phyloP scores from a whole-genome alignment of 2,329 filamentous ascomycete species.

The Fusarium multiceps region DNA sequence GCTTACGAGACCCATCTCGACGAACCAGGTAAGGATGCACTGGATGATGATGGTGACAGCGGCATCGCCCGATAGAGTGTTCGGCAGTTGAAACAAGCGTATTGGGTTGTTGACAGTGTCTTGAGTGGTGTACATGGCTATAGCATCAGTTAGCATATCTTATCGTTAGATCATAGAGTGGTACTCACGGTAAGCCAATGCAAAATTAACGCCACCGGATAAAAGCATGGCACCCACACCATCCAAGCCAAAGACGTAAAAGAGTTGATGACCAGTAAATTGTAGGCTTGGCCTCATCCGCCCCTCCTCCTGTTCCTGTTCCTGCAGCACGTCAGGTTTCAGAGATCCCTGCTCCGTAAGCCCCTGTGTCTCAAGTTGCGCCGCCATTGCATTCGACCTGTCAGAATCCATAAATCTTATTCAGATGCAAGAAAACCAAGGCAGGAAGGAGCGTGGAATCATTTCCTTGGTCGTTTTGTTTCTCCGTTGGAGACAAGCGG shows the following conservation, averaged over 20 bases:
- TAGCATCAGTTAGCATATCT: background rate
- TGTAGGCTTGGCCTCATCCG: slow-evolving; percentile 53
- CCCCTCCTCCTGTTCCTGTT: slow-evolving; percentile 28
- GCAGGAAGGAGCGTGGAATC: background rate
- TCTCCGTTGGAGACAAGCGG: background rate
- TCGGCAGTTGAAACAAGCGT: slow-evolving; percentile 61
- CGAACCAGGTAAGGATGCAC: slow-evolving; percentile 62
- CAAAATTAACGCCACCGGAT: slow-evolving; percentile 64
- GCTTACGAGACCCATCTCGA: slow-evolving; percentile 61
- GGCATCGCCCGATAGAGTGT: slow-evolving; percentile 61
- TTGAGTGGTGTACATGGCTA: slow-evolving; percentile 61
- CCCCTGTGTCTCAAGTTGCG: slow-evolving; percentile 41
- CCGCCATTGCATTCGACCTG: slow-evolving; percentile 11
- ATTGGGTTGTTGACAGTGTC: slow-evolving; percentile 53
- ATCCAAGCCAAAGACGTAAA: slow-evolving; percentile 62
- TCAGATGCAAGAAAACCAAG: background rate
- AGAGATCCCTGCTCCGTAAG: background rate
- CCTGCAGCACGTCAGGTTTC: slow-evolving; percentile 9
- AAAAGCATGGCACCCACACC: slow-evolving; percentile 60
- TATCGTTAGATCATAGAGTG: background rate
- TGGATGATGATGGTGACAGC: slow-evolving; percentile 64
- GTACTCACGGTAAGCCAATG: slow-evolving; percentile 60
- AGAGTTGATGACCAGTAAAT: slow-evolving; percentile 58
- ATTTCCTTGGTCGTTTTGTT: background rate
- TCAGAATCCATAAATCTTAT: slow-evolving; percentile 1